Percentiles rank a stretch among this genome's conserved stretches.
phyloP scores from a whole-genome alignment of 1,284 basidiomycete species.

The Kwoniella shivajii region DNA sequence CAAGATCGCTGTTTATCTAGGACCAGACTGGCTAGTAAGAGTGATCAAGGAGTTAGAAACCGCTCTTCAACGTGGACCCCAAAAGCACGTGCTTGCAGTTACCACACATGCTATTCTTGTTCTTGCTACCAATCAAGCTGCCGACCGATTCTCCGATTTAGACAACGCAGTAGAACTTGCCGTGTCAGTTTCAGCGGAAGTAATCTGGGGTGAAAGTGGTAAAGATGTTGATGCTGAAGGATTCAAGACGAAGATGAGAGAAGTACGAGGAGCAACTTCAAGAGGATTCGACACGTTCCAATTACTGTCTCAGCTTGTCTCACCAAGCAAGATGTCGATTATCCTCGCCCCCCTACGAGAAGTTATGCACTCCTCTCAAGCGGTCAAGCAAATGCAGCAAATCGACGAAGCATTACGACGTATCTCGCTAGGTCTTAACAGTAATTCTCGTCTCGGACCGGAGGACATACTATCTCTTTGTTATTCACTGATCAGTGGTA shows the following conservation, averaged over 20 bases:
- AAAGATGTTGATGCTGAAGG: conserved; percentile 87
- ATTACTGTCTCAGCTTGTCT: conserved; percentile 74
- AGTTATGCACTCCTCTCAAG: conserved; percentile 84
- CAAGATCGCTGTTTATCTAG: conserved; percentile 76
- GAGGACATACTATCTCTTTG: conserved; percentile 78
- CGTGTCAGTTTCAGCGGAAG: conserved; percentile 82
- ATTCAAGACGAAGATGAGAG: conserved; percentile 92
- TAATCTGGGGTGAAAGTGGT: conserved; percentile 91
- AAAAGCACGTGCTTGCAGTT: conserved; percentile 88
- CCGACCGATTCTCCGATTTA: conserved; percentile 66
- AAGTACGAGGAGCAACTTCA: conserved; percentile 76
- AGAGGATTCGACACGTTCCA: conserved; percentile 83
- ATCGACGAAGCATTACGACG: conserved; percentile 87
- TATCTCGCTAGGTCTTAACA: conserved; percentile 80
- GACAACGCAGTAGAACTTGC: conserved; percentile 78
- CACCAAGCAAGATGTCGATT: conserved; percentile 72
- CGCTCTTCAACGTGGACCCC: conserved; percentile 86
- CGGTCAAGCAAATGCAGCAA: conserved; percentile 76
- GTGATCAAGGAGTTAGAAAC: conserved; percentile 79
- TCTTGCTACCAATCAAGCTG: conserved; percentile 65
- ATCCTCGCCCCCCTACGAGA: conserved; percentile 79
- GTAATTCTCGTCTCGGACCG: conserved; percentile 73
- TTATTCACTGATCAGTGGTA: conserved; percentile 87
- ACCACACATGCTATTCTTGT: conserved; percentile 80
- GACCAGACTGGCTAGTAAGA: conserved; percentile 71